Conservation (phyloP, 2,329 filamentous ascomycete genomes). For the Verticillium nubilum region DNA sequence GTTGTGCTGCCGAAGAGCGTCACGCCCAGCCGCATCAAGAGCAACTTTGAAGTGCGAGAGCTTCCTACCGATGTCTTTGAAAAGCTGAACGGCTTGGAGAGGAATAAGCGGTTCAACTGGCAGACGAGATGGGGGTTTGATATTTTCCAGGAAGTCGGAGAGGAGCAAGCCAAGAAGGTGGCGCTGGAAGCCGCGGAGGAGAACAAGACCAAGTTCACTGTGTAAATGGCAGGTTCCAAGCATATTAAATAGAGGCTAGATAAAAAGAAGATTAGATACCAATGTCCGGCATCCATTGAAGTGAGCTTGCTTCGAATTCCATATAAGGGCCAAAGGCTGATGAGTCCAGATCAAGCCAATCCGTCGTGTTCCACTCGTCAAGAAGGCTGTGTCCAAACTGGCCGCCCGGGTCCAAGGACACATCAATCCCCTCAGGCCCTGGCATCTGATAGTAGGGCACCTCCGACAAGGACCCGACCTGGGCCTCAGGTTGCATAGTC, state of each 20-base stretch:
- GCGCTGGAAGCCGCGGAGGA: slow-evolving; percentile 25
- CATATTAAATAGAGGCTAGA: background rate
- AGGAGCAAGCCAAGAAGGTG: slow-evolving; percentile 26
- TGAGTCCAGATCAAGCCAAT: slow-evolving; percentile 13
- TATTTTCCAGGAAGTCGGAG: slow-evolving; percentile 36
- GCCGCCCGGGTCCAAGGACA: background rate
- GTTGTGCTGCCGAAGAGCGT: slow-evolving; percentile 66
- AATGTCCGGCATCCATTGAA: slow-evolving; percentile 9
- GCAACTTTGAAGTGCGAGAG: slow-evolving; percentile 47
- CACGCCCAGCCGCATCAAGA: slow-evolving; percentile 59
- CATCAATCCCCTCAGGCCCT: background rate
- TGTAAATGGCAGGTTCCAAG: slow-evolving; percentile 4
- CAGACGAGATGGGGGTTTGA: slow-evolving; percentile 35
- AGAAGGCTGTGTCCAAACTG: slow-evolving; percentile 3
- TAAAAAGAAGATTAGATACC: background rate
- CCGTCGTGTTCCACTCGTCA: slow-evolving; percentile 10
- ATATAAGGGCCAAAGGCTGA: slow-evolving; percentile 15
- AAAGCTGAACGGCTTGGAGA: slow-evolving; percentile 31
- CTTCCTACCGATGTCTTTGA: slow-evolving; percentile 28
- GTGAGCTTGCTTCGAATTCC: slow-evolving; percentile 8
- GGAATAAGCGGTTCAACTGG: slow-evolving; percentile 37
- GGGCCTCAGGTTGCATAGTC: background rate
- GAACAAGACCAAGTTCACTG: slow-evolving; percentile 28
- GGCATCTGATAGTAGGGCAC: background rate
- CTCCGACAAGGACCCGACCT: background rate